Base-by-base conservation (phyloP, 2,329 filamentous ascomycete species). In the Talaromyces sp. region DNA sequence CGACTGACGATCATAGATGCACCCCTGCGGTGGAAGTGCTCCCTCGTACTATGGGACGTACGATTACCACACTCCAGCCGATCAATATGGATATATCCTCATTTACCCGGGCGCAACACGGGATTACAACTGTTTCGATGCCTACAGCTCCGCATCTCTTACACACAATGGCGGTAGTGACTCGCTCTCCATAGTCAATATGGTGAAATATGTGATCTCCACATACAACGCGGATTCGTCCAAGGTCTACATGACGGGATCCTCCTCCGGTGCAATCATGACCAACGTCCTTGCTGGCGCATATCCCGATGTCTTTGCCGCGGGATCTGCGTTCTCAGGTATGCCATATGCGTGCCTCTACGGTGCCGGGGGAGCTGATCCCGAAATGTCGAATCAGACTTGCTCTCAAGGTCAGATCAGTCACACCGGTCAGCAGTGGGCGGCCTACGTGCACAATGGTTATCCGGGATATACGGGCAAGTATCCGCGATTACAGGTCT, bases 241-340 rank as follows among this genome's bases (percentile, higher is more conserved):
- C 13, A 64, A 64, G 37, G 43, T 64, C 43, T 64, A 60, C 31
- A 59, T 60, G 45, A 64, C 63, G n/a, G 63, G 63, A n/a, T 45
- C 24, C 16, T 60, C 54, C 10, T 64, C 63, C n/a, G 63, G 63
- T 22, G 63, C 63, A 27, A 64, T 64, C 24, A 64, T 64, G 63
- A 60, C 63, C 45, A 50, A 64, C 8, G 63, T 64, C 27, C 47
- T 64, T 31, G 63, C 63, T 10, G 63, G 54, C 13, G 37, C 63
- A 16, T 64, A 64, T 52, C 63, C 63, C 14, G 57, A 64, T 22
- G n/a, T 64, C 24, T 64, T 64, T 35, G 45, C 63, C 3, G 63
- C 63, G 10, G 63, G 35, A 19, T 37, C 63, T 24, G 63, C 37
- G 7, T 64, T 60, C 37, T 60, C 56, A n/a, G 63, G 63, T 10